Evolutionary conservation across 208 protist species (phyloP).

Genomic region (Naegleria fowleri): DNA sequence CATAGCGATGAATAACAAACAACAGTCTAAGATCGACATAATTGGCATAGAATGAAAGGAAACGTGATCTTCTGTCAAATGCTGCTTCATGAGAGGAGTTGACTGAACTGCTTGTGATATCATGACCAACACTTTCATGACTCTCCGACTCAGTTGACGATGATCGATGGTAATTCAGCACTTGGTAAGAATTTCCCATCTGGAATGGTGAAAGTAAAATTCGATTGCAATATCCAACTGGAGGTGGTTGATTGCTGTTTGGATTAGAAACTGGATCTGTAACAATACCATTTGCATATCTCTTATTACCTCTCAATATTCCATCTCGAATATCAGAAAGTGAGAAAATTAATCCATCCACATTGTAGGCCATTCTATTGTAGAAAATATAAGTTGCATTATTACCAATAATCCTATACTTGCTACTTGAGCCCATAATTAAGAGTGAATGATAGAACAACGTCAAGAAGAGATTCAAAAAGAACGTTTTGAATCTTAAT

Average conservation of each 20-base stretch:
- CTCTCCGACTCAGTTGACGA: no score
- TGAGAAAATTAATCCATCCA: constrained; percentile 3
- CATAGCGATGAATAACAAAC: not conserved
- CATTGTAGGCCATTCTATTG: not conserved
- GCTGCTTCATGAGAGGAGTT: no score
- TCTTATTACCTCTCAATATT: constrained; percentile 14
- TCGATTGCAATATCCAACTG: not conserved
- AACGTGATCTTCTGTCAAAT: not conserved
- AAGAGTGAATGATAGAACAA: not conserved
- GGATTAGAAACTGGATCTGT: not conserved
- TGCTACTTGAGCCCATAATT: not conserved
- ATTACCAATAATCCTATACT: not conserved
- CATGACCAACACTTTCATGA: no score
- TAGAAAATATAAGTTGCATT: constrained; percentile 3
- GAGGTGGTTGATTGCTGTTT: not conserved
- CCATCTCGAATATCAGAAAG: constrained; percentile 11
- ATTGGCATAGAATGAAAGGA: not conserved
- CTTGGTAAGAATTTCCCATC: not conserved
- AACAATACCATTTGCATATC: not conserved
- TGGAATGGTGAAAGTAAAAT: not conserved
- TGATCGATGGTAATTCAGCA: not conserved
- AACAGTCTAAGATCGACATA: not conserved
- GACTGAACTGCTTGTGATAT: no score
- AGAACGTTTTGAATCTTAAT: not conserved
- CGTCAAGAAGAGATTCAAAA: not conserved